These are phyloP conservation scores for Coemansia sp. DNA, from an alignment of 192 early-diverging fungal genomes.

Conservation along the genomic window DNA sequence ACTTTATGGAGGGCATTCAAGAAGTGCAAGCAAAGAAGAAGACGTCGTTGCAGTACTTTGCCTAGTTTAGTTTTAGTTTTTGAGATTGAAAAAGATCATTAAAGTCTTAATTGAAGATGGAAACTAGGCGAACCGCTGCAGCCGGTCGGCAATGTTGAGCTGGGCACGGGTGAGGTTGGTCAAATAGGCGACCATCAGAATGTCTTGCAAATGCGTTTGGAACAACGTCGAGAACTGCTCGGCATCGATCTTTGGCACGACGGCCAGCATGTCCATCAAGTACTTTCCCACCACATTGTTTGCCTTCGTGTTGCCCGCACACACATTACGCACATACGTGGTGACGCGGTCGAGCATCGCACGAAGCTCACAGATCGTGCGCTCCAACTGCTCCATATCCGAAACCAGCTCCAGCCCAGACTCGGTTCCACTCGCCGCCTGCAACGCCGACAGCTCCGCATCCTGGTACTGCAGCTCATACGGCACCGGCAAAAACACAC, in stretches of 20 bases:
- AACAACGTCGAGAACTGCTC: slow-evolving; percentile 89
- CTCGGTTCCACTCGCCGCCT: slow-evolving; percentile 21
- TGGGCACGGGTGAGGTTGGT: slow-evolving; percentile 94
- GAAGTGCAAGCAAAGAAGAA: slow-evolving; percentile 99
- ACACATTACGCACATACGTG: slow-evolving; percentile 65
- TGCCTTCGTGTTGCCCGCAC: slow-evolving; percentile 47
- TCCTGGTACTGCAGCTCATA: slow-evolving; percentile 89
- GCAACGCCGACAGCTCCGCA: slow-evolving; percentile 78
- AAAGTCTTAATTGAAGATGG: too few relatives aligned
- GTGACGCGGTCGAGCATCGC: slow-evolving; percentile 83
- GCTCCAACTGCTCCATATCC: slow-evolving; percentile 91
- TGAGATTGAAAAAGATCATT: not conserved
- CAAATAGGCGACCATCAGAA: slow-evolving; percentile 95
- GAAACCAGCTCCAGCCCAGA: slow-evolving; percentile 58
- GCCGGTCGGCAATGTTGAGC: slow-evolving; percentile 87
- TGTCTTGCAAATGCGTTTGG: slow-evolving; percentile 91
- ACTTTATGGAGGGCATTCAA: slow-evolving; percentile 97
- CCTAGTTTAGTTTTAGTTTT: slow-evolving; percentile 49
- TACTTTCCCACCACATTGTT: slow-evolving; percentile 87
- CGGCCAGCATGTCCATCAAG: slow-evolving; percentile 89
- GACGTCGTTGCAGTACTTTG: slow-evolving; percentile 90
- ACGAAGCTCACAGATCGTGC: slow-evolving; percentile 71
- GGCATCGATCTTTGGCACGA: slow-evolving; percentile 83
- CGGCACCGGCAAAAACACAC: slow-evolving; percentile 85
- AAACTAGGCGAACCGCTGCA: slow-evolving; percentile 72